These are phyloP conservation scores for Marsdenia floribunda DNA, from an alignment of 257 asterid genomes.

Conservation along the genomic window DNA sequence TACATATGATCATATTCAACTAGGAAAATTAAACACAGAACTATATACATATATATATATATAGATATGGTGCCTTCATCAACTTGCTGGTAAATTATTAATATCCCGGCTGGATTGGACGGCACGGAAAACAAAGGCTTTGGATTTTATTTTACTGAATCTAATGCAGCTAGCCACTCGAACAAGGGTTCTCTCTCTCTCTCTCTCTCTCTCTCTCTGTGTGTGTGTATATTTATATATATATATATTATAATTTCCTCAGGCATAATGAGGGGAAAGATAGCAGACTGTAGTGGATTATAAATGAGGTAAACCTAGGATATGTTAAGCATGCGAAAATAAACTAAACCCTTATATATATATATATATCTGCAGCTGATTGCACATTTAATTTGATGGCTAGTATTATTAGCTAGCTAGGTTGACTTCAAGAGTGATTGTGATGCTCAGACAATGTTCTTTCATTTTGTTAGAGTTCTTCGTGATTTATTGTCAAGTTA, in stretches of 20 bases:
- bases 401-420: neutral
- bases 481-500: neutral
- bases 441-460: conserved; percentile 4
- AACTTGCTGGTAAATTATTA: neutral
- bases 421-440: conserved; percentile 4
- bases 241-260: too few species aligned
- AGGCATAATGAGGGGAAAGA: too few species aligned
- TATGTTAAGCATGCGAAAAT: neutral
- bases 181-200: neutral
- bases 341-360: neutral
- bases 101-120: neutral
- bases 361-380: neutral
- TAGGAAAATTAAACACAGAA: neutral
- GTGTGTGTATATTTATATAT: too few species aligned
- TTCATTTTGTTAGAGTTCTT: too few species aligned
- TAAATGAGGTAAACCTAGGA: neutral
- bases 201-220: too few species aligned
- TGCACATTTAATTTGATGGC: neutral
- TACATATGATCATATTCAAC: conserved; percentile 7
- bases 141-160: too few species aligned
- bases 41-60: neutral
- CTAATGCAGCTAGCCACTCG: neutral
- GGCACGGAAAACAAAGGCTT: neutral
- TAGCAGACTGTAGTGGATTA: neutral
- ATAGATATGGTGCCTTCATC: neutral